A percentile compares a stretch with the other conserved stretches of the same genome.
phyloP scores from a whole-genome alignment of 2,329 filamentous ascomycete genomes.

The Sporothrix pallida region DNA sequence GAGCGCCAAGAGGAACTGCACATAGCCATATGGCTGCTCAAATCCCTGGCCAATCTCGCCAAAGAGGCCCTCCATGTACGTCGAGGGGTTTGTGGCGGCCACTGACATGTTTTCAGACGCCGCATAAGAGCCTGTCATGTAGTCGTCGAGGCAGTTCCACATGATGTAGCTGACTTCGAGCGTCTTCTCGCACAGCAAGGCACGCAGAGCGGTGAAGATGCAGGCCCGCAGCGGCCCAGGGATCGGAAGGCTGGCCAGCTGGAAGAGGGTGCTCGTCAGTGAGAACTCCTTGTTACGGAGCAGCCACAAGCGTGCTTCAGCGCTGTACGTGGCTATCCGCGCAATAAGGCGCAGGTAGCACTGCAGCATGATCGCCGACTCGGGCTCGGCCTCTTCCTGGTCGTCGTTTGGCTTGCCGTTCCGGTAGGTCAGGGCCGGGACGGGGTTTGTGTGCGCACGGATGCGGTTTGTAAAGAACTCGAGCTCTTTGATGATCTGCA shows the following conservation, averaged over 20 bases:
- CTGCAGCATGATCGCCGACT: conserved; percentile 95
- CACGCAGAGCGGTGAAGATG: conserved; percentile 77
- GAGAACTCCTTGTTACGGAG: conserved; percentile 65
- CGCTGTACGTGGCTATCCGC: conserved; percentile 78
- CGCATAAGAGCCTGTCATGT: conserved; percentile 68
- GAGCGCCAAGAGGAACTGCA: conserved; percentile 75
- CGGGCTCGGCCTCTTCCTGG: conserved; percentile 80
- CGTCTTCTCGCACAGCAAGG: conserved; percentile 77
- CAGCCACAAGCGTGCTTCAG: conserved; percentile 73
- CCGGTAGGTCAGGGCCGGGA: conserved; percentile 61
- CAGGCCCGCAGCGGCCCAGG: conserved; percentile 80
- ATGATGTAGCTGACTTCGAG: conserved; percentile 70
- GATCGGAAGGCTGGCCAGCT: conserved; percentile 77
- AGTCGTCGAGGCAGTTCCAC: conserved; percentile 82
- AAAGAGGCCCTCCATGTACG: conserved; percentile 68
- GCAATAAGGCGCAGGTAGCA: conserved; percentile 89
- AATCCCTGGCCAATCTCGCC: conserved; percentile 77
- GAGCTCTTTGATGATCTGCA: conserved; percentile 89
- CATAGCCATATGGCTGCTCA: conserved; percentile 84
- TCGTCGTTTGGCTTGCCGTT: conserved; percentile 66
- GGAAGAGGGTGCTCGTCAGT: conserved; percentile 75
- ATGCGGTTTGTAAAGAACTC: conserved; percentile 82
- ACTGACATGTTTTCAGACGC: conserved; percentile 44
- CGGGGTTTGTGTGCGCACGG: conserved; percentile 68
- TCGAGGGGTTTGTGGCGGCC: conserved; percentile 43